Evolutionary conservation across 1,284 basidiomycete species (phyloP).

Genomic region (Ganoderma multipileum): DNA sequence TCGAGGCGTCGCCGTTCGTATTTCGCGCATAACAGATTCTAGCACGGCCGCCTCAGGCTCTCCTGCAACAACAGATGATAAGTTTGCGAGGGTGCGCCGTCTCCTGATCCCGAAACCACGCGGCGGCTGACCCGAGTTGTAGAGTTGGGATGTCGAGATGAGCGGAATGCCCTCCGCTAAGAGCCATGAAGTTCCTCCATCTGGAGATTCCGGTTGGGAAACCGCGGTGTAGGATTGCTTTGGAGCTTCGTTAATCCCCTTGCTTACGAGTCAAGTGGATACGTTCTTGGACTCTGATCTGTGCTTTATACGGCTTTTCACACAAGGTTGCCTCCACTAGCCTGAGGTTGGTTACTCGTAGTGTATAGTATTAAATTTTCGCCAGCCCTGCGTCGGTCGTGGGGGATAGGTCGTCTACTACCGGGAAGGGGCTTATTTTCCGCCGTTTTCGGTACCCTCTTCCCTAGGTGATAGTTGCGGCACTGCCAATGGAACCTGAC

Average conservation of each 20-base stretch:
- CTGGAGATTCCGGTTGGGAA: not conserved
- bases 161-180: not conserved
- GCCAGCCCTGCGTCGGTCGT: not conserved
- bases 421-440: too few relatives aligned
- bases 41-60: not conserved
- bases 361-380: not conserved
- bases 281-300: not conserved
- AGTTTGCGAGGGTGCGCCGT: constrained; percentile 6
- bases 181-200: not conserved
- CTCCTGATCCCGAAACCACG: not conserved
- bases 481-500: too few relatives aligned
- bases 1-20: constrained; percentile 6
- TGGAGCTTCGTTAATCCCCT: not conserved
- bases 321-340: not conserved
- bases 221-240: not conserved
- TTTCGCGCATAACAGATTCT: constrained; percentile 1
- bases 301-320: not conserved
- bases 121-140: not conserved
- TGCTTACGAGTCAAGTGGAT: not conserved
- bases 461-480: too few relatives aligned
- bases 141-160: constrained; percentile 18
- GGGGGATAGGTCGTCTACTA: too few relatives aligned
- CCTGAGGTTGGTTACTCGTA: too few relatives aligned
- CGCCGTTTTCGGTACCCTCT: too few relatives aligned
- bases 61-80: not conserved